Percentiles rank a stretch among this genome's conserved stretches.
These are phyloP conservation scores for Aspergillus alliaceus DNA, from an alignment of 2,329 filamentous ascomycete genomes.

Conservation along the genomic window DNA sequence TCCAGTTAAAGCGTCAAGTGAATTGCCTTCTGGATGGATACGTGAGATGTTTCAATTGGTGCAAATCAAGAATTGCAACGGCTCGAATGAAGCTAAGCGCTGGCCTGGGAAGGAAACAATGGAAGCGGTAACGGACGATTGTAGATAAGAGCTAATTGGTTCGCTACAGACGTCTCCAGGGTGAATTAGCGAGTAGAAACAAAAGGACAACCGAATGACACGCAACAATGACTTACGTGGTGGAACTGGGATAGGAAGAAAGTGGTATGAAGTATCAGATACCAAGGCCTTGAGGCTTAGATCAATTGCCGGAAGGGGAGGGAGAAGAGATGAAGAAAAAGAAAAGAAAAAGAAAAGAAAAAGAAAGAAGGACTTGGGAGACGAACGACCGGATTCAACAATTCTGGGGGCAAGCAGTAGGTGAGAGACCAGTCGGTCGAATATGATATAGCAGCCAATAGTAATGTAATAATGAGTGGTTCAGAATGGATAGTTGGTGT, in stretches of 20 bases:
- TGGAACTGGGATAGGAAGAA: not conserved
- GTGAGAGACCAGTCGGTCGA: not conserved
- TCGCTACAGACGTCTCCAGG: not conserved
- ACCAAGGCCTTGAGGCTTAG: not conserved
- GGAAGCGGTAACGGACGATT: not conserved
- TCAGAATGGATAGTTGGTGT: not conserved
- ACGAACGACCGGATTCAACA: not conserved
- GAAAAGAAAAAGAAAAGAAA: not conserved
- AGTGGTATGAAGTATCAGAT: not conserved
- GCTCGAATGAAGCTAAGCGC: no score
- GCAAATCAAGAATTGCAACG: constrained; percentile 1
- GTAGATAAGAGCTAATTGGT: not conserved
- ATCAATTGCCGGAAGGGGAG: not conserved
- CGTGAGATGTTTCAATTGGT: not conserved
- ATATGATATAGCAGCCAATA: not conserved
- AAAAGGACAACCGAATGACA: not conserved
- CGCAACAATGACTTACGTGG: not conserved
- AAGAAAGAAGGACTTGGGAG: not conserved
- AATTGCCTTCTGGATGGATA: not conserved
- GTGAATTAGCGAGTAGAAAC: not conserved
- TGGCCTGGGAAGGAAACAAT: not conserved
- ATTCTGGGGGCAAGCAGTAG: not conserved
- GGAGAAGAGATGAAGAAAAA: not conserved
- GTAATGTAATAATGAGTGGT: constrained; percentile 1
- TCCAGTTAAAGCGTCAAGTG: not conserved